These are phyloP conservation scores for Begonia masoniana DNA, from an alignment of 306 rosid species.

Conservation along the genomic window DNA sequence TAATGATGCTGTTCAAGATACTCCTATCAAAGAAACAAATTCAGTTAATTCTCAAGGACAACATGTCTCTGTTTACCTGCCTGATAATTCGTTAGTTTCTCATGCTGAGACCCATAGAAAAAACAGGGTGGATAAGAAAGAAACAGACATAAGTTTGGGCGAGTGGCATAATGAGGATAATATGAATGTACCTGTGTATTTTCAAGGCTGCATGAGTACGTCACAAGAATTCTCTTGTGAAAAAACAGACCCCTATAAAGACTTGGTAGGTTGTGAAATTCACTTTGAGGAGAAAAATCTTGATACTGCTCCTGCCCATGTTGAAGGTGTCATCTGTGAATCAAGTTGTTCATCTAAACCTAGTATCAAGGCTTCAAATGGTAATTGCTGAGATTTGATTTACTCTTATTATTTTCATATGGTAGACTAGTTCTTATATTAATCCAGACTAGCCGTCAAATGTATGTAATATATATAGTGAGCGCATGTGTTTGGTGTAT, in stretches of 20 bases:
- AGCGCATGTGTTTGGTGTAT: no score
- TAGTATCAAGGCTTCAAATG: no score
- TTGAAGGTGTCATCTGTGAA: slow-evolving; percentile 16
- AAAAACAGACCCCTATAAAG: slow-evolving; percentile 14
- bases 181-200: slow-evolving; percentile 22
- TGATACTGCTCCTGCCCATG: slow-evolving; percentile 19
- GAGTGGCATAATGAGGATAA: slow-evolving; percentile 20
- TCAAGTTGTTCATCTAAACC: background rate
- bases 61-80: slow-evolving; percentile 10
- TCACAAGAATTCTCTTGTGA: slow-evolving; percentile 22
- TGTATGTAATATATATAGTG: no score
- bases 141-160: slow-evolving; percentile 15
- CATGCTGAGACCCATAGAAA: slow-evolving; percentile 16
- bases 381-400: no score
- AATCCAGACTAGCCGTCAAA: no score
- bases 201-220: slow-evolving; percentile 20
- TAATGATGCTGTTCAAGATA: slow-evolving; percentile 27
- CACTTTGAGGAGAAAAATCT: slow-evolving; percentile 19
- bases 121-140: slow-evolving; percentile 16
- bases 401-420: no score
- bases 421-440: no score
- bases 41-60: slow-evolving; percentile 16
- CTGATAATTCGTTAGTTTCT: slow-evolving; percentile 22
- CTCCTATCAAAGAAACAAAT: slow-evolving; percentile 17
- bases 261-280: slow-evolving; percentile 9